phyloP scores from a whole-genome alignment of 2,329 filamentous ascomycete genomes.

The Ophiocordyceps sinensis region DNA sequence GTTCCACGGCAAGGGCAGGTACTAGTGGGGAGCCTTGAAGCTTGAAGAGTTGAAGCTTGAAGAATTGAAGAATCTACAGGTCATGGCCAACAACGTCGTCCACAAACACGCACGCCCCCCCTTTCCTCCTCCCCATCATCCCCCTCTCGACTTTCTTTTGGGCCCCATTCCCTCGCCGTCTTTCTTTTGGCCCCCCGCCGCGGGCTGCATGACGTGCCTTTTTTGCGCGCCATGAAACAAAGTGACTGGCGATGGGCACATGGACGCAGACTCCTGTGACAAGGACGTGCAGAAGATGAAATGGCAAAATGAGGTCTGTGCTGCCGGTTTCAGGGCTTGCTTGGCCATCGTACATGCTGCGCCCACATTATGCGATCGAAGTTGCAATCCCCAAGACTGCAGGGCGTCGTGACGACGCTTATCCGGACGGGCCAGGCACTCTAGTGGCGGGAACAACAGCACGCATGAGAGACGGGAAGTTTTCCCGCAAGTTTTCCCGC shows the following conservation, averaged over 20 bases:
- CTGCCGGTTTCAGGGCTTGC: not conserved
- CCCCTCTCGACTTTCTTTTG: not conserved
- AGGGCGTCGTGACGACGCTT: not conserved
- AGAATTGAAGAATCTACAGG: too few relatives aligned
- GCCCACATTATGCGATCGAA: not conserved
- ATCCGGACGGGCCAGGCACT: too few relatives aligned
- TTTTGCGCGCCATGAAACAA: not conserved
- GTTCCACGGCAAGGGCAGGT: too few relatives aligned
- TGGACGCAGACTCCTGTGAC: too few relatives aligned
- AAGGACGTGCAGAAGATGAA: not conserved
- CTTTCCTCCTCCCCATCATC: not conserved
- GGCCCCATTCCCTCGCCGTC: not conserved
- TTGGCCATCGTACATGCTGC: not conserved
- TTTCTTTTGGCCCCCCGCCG: not conserved
- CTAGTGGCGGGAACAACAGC: too few relatives aligned
- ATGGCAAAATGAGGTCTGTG: not conserved
- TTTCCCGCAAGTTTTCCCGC: too few relatives aligned
- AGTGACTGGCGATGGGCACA: not conserved
- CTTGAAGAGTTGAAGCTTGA: too few relatives aligned
- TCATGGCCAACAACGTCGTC: too few relatives aligned
- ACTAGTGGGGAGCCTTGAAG: too few relatives aligned
- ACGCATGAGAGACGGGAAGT: too few relatives aligned
- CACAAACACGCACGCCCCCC: too few relatives aligned
- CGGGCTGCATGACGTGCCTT: not conserved
- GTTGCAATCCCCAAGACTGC: not conserved